phyloP scores from a whole-genome alignment of 352 stramenopile genomes.

The Elongisporangium prolatum region DNA sequence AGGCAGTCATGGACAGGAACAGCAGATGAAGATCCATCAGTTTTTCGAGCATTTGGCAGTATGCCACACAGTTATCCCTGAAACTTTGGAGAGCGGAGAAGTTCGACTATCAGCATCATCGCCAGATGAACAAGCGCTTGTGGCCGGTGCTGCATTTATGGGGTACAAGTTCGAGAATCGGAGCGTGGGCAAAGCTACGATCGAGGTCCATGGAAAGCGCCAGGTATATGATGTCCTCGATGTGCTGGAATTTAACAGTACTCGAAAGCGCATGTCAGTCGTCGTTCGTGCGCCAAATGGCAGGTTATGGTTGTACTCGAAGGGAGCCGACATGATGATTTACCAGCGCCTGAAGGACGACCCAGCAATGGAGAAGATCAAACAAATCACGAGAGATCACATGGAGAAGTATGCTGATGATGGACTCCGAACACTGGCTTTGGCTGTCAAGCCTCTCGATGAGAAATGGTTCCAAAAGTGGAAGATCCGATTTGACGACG shows the following conservation, averaged over 20 bases:
- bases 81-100: conserved; percentile 60
- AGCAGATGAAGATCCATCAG: conserved; percentile 46
- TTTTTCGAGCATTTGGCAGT: conserved; percentile 88
- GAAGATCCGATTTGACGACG: conserved; percentile 71
- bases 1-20: conserved; percentile 28
- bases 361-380: conserved; percentile 37
- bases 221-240: conserved; percentile 60
- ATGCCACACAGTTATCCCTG: conserved; percentile 78
- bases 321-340: conserved; percentile 94
- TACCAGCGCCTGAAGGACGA: conserved; percentile 71
- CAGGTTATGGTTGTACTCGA: conserved; percentile 65
- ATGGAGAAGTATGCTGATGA: conserved; percentile 84
- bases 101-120: conserved; percentile 70
- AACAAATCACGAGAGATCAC: conserved; percentile 62
- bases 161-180: conserved; percentile 71
- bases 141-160: conserved; percentile 60
- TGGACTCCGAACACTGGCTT: conserved; percentile 77
- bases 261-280: conserved; percentile 73
- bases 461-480: conserved; percentile 71
- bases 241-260: conserved; percentile 79
- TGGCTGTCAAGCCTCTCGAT: conserved; percentile 68
- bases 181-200: conserved; percentile 37
- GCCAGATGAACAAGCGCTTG: conserved; percentile 82
- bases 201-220: conserved; percentile 44
- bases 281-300: conserved; percentile 52